Percentiles rank a stretch among this genome's conserved stretches.
These are phyloP conservation scores for Hymenoscyphus salicellus DNA, from an alignment of 2,329 filamentous ascomycete species.

Conservation along the genomic window DNA sequence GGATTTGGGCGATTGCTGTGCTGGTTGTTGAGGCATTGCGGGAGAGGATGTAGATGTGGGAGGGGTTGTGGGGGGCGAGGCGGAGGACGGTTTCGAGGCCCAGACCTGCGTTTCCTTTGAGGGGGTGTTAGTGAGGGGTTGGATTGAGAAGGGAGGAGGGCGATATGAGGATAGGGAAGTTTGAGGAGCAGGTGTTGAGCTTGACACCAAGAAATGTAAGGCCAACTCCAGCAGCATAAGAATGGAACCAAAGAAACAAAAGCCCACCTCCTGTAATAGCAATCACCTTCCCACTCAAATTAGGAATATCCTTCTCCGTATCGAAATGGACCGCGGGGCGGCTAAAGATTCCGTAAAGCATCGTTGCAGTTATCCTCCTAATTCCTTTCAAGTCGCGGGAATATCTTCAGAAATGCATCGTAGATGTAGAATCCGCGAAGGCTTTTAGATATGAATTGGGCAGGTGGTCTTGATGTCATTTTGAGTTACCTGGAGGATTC, in stretches of 20 bases:
- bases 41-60: conserved; percentile 40
- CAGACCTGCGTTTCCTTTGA: conserved; percentile 40
- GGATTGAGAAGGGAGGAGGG: not conserved
- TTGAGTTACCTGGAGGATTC: not conserved
- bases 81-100: conserved; percentile 43
- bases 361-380: not conserved
- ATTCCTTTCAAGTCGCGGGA: not conserved
- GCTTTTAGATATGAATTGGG: not conserved
- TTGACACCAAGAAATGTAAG: too few species aligned
- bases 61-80: conserved; percentile 42
- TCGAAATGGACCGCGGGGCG: conserved; percentile 13
- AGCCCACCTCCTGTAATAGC: conserved; percentile 45
- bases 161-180: not conserved
- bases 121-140: not conserved
- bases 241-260: not conserved
- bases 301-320: conserved; percentile 37
- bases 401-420: not conserved
- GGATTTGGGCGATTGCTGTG: conserved; percentile 42
- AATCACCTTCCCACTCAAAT: conserved; percentile 42
- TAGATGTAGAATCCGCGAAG: not conserved
- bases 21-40: conserved; percentile 38
- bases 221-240: too few species aligned
- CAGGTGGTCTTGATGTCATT: not conserved
- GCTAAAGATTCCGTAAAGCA: not conserved
- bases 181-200: too few species aligned